Conservation (phyloP, 192 early-diverging fungal genomes). For the Anaeromyces robustus region DNA sequence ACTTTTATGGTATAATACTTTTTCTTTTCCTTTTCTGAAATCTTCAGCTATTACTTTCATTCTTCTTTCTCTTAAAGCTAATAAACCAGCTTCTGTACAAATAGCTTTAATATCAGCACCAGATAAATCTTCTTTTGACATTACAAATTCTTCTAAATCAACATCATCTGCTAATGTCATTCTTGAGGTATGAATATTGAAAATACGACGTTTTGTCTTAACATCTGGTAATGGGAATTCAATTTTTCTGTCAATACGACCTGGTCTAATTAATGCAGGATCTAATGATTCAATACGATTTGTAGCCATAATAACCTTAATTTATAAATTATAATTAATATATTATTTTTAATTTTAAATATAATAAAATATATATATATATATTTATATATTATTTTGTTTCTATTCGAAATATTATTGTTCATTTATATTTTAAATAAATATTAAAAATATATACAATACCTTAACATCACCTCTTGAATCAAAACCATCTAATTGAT, state of each 20-base stretch:
- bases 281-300: slow-evolving; percentile 95
- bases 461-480: slow-evolving; percentile 89
- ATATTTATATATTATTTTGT: no score
- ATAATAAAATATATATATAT: no score
- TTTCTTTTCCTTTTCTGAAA: slow-evolving; percentile 94
- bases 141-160: slow-evolving; percentile 96
- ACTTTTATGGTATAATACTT: slow-evolving; percentile 94
- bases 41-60: slow-evolving; percentile 98
- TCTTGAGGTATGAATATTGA: slow-evolving; percentile 82
- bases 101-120: slow-evolving; percentile 99
- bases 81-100: slow-evolving; percentile 95
- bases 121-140: slow-evolving; percentile 97
- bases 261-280: slow-evolving; percentile 88
- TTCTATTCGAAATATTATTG: slow-evolving; percentile 7
- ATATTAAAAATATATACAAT: not conserved
- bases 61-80: slow-evolving; percentile 90
- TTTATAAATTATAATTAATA: no score
- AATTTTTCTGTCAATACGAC: slow-evolving; percentile 97
- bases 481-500: slow-evolving; percentile 97
- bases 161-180: slow-evolving; percentile 95
- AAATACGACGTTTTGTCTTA: slow-evolving; percentile 93
- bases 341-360: no score
- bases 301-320: slow-evolving; percentile 93
- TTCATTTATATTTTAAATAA: not conserved
- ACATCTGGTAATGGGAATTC: slow-evolving; percentile 96